Evolutionary conservation across 257 asterid genomes (phyloP).

Genomic region (Solanum arcanum): DNA sequence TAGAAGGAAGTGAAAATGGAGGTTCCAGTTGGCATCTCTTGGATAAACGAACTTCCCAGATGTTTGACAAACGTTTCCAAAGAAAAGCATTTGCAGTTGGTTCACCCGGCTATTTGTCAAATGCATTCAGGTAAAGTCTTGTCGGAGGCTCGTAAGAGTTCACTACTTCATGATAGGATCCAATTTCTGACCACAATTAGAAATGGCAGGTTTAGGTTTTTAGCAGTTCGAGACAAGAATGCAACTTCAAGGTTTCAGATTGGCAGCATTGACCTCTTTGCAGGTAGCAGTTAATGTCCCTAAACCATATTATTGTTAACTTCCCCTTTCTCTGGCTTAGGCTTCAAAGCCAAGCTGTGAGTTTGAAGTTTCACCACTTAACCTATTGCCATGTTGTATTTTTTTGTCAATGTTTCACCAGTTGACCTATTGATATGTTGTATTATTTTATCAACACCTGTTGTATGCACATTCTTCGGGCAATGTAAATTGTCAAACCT

Average conservation of each 20-base stretch:
- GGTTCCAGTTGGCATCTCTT: slow-evolving; percentile 68
- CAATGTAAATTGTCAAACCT: not conserved
- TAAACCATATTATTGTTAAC: not conserved
- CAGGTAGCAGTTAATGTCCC: slow-evolving; percentile 9
- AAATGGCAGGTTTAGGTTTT: slow-evolving; percentile 58
- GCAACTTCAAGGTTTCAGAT: slow-evolving; percentile 73
- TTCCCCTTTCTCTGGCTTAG: not conserved
- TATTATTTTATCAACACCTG: not conserved
- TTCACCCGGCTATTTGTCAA: slow-evolving; percentile 41
- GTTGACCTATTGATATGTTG: not conserved
- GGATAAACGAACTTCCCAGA: slow-evolving; percentile 59
- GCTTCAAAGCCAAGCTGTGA: not conserved
- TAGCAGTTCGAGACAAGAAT: slow-evolving; percentile 49
- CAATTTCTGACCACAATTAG: not conserved
- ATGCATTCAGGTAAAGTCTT: slow-evolving; percentile 66
- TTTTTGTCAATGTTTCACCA: not conserved
- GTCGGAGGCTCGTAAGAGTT: not conserved
- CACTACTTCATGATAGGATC: not conserved
- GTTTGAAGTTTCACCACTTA: not conserved
- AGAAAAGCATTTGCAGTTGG: slow-evolving; percentile 47
- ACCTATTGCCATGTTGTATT: not conserved
- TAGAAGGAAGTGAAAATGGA: slow-evolving; percentile 84
- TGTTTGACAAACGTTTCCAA: slow-evolving; percentile 59
- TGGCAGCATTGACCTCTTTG: slow-evolving; percentile 80
- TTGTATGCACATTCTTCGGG: not conserved